These are phyloP conservation scores for Pittosporum tobira DNA, from an alignment of 129 eudicot genomes.

Conservation along the genomic window DNA sequence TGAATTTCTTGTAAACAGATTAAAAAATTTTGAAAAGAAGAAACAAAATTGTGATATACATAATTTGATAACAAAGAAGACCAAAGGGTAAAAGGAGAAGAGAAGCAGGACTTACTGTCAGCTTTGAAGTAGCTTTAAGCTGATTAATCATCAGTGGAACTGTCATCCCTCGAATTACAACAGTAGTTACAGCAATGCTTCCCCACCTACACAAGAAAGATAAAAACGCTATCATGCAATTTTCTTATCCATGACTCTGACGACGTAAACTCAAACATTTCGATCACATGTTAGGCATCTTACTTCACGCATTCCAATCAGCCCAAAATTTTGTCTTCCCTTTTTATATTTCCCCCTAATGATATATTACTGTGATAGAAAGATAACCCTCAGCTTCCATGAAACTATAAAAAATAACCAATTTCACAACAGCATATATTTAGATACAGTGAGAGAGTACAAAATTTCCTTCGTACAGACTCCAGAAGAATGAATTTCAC, in stretches of 20 bases:
- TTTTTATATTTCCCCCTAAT: too few species aligned
- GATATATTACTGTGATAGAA: too few species aligned
- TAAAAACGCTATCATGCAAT: not conserved
- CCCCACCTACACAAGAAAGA: slow-evolving; percentile 58
- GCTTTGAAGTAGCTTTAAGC: slow-evolving; percentile 70
- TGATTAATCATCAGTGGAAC: slow-evolving; percentile 71
- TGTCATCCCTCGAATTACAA: slow-evolving; percentile 49
- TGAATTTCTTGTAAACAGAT: too few species aligned
- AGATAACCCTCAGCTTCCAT: not conserved
- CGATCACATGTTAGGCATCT: not conserved
- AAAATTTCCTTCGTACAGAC: too few species aligned
- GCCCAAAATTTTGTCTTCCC: too few species aligned
- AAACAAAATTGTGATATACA: too few species aligned
- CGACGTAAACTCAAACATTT: not conserved
- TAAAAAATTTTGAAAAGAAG: not conserved
- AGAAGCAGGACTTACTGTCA: slow-evolving; percentile 47
- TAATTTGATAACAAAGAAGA: not conserved
- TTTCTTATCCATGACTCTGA: not conserved
- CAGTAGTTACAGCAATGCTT: slow-evolving; percentile 60
- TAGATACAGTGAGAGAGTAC: too few species aligned
- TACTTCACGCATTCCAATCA: too few species aligned
- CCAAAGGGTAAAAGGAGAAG: slow-evolving; percentile 2
- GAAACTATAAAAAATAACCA: not conserved
- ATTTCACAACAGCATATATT: too few species aligned
- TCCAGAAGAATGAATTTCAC: too few species aligned